Conservation (phyloP, 73 alveolate genomes). For the Tetrahymena elliotti region DNA sequence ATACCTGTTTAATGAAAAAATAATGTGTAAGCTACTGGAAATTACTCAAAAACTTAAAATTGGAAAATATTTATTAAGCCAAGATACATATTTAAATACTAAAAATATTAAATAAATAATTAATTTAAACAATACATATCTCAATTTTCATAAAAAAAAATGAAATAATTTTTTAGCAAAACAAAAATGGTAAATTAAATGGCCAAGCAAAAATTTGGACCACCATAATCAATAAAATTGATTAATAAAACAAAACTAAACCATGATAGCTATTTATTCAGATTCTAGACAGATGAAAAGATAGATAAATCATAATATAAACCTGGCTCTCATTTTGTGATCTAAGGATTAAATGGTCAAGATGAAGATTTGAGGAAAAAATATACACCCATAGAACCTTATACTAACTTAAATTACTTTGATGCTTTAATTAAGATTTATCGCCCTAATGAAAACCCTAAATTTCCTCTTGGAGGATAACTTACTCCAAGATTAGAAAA, state of each 20-base stretch:
- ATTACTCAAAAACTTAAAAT: too few relatives aligned
- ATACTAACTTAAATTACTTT: background rate
- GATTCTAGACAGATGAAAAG: background rate
- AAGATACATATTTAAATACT: too few relatives aligned
- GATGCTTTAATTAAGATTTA: background rate
- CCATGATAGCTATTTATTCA: background rate
- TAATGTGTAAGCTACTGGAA: background rate
- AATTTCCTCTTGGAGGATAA: background rate
- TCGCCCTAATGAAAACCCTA: background rate
- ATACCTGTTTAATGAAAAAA: background rate
- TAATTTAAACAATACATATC: too few relatives aligned
- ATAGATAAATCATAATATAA: background rate
- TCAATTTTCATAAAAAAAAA: too few relatives aligned
- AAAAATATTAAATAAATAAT: too few relatives aligned
- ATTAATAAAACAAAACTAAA: background rate
- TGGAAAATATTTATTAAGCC: too few relatives aligned
- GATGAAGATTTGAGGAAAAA: background rate
- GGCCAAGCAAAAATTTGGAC: background rate
- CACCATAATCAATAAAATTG: background rate
- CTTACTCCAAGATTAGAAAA: background rate
- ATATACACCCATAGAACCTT: background rate
- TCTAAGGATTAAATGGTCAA: background rate
- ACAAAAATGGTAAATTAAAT: too few relatives aligned
- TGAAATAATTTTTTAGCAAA: background rate
- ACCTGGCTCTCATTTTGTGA: background rate